These are phyloP conservation scores for Colletotrichum cuscutae DNA, from an alignment of 2,329 filamentous ascomycete species.

Conservation along the genomic window DNA sequence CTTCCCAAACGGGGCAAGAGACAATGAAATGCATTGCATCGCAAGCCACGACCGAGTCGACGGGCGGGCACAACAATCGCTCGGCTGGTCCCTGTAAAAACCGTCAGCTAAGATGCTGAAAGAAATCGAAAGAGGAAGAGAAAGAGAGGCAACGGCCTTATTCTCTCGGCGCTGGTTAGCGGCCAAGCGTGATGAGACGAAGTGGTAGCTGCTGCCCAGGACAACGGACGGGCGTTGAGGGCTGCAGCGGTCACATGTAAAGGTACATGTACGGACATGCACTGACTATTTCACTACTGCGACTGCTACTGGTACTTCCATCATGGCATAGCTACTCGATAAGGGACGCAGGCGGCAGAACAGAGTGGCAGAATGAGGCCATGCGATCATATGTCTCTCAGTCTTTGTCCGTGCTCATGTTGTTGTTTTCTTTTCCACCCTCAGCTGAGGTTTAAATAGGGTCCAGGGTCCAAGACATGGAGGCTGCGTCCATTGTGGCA, in stretches of 20 bases:
- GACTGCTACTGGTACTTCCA: background rate
- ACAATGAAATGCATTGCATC: background rate
- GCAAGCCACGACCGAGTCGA: background rate
- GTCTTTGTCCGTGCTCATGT: conserved; percentile 11
- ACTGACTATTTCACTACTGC: too few relatives aligned
- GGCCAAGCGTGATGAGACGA: background rate
- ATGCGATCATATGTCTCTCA: background rate
- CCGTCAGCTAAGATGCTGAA: background rate
- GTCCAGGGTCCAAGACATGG: conserved; percentile 22
- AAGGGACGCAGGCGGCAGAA: too few relatives aligned
- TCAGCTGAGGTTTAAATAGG: background rate
- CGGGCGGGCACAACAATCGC: background rate
- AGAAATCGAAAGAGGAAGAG: background rate
- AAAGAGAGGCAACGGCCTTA: background rate
- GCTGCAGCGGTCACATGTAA: conserved; percentile 12
- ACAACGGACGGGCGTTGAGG: background rate
- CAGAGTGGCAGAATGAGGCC: background rate
- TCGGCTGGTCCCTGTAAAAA: background rate
- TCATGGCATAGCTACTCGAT: background rate
- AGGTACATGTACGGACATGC: background rate
- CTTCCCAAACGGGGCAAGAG: background rate
- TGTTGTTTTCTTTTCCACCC: background rate
- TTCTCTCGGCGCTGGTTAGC: background rate
- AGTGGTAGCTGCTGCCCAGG: conserved; percentile 4
- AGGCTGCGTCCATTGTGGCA: background rate